Evolutionary conservation across 2,329 filamentous ascomycete genomes (phyloP).

Genomic region (Epichloe sylvatica): DNA sequence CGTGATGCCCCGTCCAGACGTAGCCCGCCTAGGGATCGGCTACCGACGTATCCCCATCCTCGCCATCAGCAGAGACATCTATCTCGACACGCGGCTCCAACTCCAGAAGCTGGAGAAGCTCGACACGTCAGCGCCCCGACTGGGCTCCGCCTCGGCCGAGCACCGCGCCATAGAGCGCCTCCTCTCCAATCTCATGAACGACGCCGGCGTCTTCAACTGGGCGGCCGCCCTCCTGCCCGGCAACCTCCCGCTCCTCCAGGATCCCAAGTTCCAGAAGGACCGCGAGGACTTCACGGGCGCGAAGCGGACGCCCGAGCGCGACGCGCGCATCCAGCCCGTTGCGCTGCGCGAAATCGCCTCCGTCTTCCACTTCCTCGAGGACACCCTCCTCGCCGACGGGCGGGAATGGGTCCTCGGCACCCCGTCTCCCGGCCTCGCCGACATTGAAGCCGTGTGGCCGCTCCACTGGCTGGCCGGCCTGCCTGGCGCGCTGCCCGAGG

Average conservation of each 20-base stretch:
- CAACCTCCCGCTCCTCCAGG: conserved; percentile 36
- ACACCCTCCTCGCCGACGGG: conserved; percentile 49
- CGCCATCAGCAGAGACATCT: conserved; percentile 51
- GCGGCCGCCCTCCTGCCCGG: conserved; percentile 43
- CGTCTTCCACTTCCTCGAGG: conserved; percentile 46
- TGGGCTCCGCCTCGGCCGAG: conserved; percentile 24
- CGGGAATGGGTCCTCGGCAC: conserved; percentile 48
- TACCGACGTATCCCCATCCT: conserved; percentile 60
- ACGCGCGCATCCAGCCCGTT: conserved; percentile 30
- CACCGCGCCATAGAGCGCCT: conserved; percentile 37
- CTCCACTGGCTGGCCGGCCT: conserved; percentile 51
- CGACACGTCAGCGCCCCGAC: conserved; percentile 29
- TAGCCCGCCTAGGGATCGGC: conserved; percentile 44
- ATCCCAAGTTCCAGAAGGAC: conserved; percentile 48
- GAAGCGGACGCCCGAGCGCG: conserved; percentile 12
- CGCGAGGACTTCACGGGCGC: conserved; percentile 25
- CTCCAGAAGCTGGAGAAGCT: conserved; percentile 46
- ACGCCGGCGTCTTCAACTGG: conserved; percentile 41
- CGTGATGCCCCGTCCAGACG: conserved; percentile 51
- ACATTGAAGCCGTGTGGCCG: conserved; percentile 56
- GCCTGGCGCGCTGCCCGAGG: conserved; percentile 38
- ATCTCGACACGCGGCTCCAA: conserved; percentile 57
- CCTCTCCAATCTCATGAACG: conserved; percentile 40
- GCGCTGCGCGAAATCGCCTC: conserved; percentile 40
- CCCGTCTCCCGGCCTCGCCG: conserved; percentile 40